Conservation (phyloP, 192 early-diverging fungal genomes). For the Kappamyces sp. region DNA sequence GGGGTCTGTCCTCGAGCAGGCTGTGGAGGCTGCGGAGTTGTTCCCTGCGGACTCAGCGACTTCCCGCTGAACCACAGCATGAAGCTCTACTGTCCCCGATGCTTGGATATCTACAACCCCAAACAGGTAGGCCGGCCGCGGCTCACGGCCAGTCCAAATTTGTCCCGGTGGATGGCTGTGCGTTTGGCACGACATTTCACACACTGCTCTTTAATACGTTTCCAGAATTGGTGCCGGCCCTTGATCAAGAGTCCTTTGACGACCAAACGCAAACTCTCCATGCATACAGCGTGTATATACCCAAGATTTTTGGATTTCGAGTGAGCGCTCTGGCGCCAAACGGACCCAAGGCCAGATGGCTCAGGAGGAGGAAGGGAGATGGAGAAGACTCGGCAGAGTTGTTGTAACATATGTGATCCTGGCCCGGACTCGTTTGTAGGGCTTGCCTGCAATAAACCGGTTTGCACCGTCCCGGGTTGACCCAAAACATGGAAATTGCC, state of each 20-base stretch:
- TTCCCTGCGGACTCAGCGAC: conserved; percentile 46
- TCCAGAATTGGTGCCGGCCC: conserved; percentile 63
- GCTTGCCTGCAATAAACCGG: too few species aligned
- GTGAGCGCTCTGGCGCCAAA: conserved; percentile 65
- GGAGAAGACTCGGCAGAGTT: conserved; percentile 5
- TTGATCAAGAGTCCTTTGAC: conserved; percentile 15
- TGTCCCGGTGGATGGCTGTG: conserved; percentile 63
- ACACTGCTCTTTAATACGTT: conserved; percentile 86
- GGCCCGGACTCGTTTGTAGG: too few species aligned
- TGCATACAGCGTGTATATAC: conserved; percentile 63
- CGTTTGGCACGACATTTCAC: conserved; percentile 94
- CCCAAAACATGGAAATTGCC: conserved; percentile 49
- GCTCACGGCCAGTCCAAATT: conserved; percentile 26
- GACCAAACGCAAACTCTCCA: conserved; percentile 11
- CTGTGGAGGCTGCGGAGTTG: conserved; percentile 41
- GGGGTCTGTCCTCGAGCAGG: conserved; percentile 46
- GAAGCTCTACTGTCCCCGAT: conserved; percentile 53
- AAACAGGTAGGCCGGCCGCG: conserved; percentile 29
- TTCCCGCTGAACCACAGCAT: conserved; percentile 35
- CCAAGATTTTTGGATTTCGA: conserved; percentile 89
- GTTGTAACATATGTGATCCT: background rate
- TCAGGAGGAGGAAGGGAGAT: conserved; percentile 58
- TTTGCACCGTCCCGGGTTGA: too few species aligned
- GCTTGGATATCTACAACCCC: conserved; percentile 49
- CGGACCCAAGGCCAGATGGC: conserved; percentile 90